These are phyloP conservation scores for Vicia villosa DNA, from an alignment of 306 rosid genomes.

Conservation along the genomic window DNA sequence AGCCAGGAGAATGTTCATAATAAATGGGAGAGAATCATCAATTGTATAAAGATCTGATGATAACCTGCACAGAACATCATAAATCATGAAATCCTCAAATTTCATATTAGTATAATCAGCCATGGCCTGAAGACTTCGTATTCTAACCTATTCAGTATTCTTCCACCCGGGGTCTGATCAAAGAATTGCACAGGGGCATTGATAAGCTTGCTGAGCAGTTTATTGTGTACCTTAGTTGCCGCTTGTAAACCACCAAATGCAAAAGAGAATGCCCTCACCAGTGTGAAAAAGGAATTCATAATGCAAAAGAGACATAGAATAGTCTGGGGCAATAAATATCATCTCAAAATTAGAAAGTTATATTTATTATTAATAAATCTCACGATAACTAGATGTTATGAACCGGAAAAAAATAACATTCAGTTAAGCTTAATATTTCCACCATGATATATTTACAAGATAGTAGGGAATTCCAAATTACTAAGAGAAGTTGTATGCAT, in stretches of 20 bases:
- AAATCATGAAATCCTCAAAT: constrained; percentile 20
- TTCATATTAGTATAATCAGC: constrained; percentile 27
- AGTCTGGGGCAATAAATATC: constrained; percentile 56
- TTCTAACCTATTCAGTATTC: constrained; percentile 86
- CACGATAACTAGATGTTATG: constrained; percentile 4
- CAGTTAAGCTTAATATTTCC: constrained; percentile 20
- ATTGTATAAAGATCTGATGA: constrained; percentile 96
- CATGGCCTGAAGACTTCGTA: constrained; percentile 34
- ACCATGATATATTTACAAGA: constrained; percentile 1
- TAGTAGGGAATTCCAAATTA: constrained; percentile 6
- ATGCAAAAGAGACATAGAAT: constrained; percentile 76
- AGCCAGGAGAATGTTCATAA: constrained; percentile 92
- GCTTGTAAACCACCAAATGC: constrained; percentile 94
- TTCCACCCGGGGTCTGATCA: constrained; percentile 88
- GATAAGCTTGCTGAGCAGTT: constrained; percentile 65
- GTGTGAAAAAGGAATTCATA: constrained; percentile 78
- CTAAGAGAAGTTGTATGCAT: constrained; percentile 4
- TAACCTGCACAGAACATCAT: constrained; percentile 58
- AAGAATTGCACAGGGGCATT: constrained; percentile 85
- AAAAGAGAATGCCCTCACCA: constrained; percentile 94
- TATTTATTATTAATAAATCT: not conserved
- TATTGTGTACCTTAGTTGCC: constrained; percentile 81
- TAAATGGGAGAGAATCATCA: constrained; percentile 96
- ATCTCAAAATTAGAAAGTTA: constrained; percentile 33
- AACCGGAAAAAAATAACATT: not conserved